Conservation (phyloP, 345 rosid species). For the Stellera chamaejasme region DNA sequence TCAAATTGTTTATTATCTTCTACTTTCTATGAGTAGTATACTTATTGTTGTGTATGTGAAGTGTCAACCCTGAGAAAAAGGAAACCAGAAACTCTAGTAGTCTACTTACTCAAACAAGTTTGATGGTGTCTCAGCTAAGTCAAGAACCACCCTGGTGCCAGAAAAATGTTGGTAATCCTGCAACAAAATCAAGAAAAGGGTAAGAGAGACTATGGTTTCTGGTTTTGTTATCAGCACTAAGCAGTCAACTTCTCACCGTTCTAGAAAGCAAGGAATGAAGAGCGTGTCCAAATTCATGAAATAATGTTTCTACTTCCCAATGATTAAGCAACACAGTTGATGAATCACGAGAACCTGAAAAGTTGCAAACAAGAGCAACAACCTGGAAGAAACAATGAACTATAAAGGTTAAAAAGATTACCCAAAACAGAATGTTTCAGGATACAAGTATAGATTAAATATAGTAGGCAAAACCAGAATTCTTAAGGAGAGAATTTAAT, state of each 20-base stretch:
- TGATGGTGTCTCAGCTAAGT: constrained; percentile 93
- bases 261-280: constrained; percentile 88
- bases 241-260: constrained; percentile 48
- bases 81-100: constrained; percentile 6
- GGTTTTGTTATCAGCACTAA: constrained; percentile 1
- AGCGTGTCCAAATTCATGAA: constrained; percentile 98
- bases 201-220: not conserved
- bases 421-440: not conserved
- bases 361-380: constrained; percentile 90
- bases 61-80: not conserved
- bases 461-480: not conserved
- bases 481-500: too few relatives aligned
- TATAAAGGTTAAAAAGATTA: not conserved
- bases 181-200: constrained; percentile 19
- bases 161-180: constrained; percentile 96
- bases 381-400: constrained; percentile 36
- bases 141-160: constrained; percentile 88
- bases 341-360: constrained; percentile 40
- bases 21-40: too few relatives aligned
- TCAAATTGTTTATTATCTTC: too few relatives aligned
- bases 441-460: not conserved
- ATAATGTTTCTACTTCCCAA: constrained; percentile 80
- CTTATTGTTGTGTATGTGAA: too few relatives aligned
- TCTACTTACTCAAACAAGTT: constrained; percentile 93
- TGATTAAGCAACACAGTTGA: constrained; percentile 74